Base-by-base conservation (phyloP, 306 rosid species). In the Mucuna pruriens region DNA sequence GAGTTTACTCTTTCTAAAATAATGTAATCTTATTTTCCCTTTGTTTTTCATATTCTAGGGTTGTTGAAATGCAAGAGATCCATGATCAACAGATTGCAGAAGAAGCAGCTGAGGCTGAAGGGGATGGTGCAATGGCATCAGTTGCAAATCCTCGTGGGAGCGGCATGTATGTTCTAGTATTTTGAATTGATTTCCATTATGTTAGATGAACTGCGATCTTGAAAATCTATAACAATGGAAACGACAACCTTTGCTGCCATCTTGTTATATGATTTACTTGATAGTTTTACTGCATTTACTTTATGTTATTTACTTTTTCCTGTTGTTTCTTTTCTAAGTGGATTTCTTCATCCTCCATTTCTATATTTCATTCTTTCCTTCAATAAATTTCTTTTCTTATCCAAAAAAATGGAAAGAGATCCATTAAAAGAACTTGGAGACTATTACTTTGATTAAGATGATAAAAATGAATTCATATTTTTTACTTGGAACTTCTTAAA, bases 51-150 rank as follows among this genome's bases (percentile, higher is more conserved):
- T 36, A 69, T 64, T 79, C 44, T 51, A 95, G 98, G 89, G 99
- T 95, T 80, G 97, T 95, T 87, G 98, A 93, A 88, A 95, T 91
- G 98, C 99, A 95, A 89, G 99, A 95, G 85, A 91, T 95, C 64
- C 94, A 84, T 74, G 99, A 95, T 89, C 92, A 93, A 86, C 99
- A 93, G 86, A 82, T 93, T 89, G 98, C 97, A 70, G 99, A 95
- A 90, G 99, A 93, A 84, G 97, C 97, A 74, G 98, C 98, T 20
- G 99, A 95, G 87, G 98, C 97, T 73, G 99, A 95, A 87, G 99
- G 94, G 69, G 96, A 85, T 44, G 96, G 90, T 63, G 96, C 89
- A 55, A 80, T 89, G 89, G 94, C 94, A 78, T 19, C 95, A 60
- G 73, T 89, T 57, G 88, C 96, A 65, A 91, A 90, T 90, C 94